Percentiles rank a stretch among this genome's conserved stretches.
These are phyloP conservation scores for Breynia disticha DNA, from an alignment of 441 rosid genomes.

Conservation along the genomic window DNA sequence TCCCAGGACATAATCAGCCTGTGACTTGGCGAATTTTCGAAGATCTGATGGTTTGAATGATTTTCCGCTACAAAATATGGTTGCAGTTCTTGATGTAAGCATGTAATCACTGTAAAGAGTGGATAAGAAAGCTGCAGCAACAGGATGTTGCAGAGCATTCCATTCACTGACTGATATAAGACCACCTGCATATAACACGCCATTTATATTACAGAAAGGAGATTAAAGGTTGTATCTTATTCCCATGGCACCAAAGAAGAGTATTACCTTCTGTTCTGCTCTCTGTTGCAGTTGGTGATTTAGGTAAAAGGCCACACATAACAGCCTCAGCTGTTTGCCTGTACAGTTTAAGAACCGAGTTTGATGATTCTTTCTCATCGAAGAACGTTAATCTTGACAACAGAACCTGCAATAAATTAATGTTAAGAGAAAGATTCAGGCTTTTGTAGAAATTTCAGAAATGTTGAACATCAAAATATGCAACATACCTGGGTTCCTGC, in stretches of 20 bases:
- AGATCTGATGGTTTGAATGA: constrained; percentile 75
- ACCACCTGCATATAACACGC: constrained; percentile 50
- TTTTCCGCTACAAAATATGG: constrained; percentile 47
- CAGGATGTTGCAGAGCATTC: constrained; percentile 85
- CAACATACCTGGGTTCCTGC: constrained; percentile 73
- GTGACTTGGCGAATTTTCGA: constrained; percentile 71
- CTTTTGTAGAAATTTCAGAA: no score
- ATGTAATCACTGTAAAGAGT: constrained; percentile 81
- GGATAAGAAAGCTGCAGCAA: constrained; percentile 94
- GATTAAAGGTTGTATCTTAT: not conserved
- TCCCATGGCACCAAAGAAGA: constrained; percentile 6
- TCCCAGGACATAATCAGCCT: constrained; percentile 93
- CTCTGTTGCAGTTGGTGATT: constrained; percentile 79
- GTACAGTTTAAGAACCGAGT: constrained; percentile 53
- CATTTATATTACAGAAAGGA: not conserved
- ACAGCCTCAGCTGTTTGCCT: constrained; percentile 81
- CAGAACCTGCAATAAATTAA: constrained; percentile 47
- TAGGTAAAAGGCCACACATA: constrained; percentile 79
- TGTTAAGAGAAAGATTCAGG: not conserved
- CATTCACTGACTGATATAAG: constrained; percentile 83
- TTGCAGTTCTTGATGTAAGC: constrained; percentile 66
- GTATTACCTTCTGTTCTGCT: constrained; percentile 71
- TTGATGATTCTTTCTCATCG: constrained; percentile 44
- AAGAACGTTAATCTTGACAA: constrained; percentile 75
- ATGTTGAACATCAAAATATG: not conserved